phyloP scores from a whole-genome alignment of 257 asterid genomes.

The Cynanchum wilfordii region DNA sequence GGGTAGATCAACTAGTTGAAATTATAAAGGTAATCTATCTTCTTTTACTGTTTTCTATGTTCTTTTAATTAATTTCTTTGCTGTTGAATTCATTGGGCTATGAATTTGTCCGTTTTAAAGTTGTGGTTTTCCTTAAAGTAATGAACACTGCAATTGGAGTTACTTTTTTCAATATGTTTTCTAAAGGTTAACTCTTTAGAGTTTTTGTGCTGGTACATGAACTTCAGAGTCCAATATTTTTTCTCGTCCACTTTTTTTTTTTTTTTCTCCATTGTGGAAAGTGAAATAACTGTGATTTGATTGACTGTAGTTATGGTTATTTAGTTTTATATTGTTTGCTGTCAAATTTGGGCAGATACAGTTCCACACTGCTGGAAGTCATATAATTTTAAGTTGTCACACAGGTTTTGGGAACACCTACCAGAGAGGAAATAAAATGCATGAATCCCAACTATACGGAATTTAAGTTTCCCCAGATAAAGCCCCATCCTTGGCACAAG shows the following conservation, averaged over 20 bases:
- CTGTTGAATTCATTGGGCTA: neutral
- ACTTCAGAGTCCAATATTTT: neutral
- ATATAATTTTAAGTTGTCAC: slow-evolving; percentile 24
- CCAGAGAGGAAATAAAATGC: slow-evolving; percentile 95
- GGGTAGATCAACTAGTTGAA: slow-evolving; percentile 96
- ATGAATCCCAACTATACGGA: slow-evolving; percentile 94
- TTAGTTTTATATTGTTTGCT: neutral
- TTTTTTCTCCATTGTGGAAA: neutral
- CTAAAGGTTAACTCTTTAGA: neutral
- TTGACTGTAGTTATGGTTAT: neutral
- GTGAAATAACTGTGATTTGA: neutral
- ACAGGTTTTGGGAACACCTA: slow-evolving; percentile 97
- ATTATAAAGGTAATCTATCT: slow-evolving; percentile 68
- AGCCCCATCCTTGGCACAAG: slow-evolving; percentile 99
- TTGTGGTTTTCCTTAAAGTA: neutral
- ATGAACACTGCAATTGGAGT: neutral
- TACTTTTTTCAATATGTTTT: neutral
- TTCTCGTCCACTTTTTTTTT: neutral
- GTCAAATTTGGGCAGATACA: neutral
- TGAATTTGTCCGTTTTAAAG: neutral
- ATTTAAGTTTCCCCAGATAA: slow-evolving; percentile 93
- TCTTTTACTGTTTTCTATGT: neutral
- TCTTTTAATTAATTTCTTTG: slow-evolving; percentile 3
- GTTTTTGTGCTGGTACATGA: neutral
- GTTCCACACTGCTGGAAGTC: neutral